Percentiles rank a stretch among this genome's conserved stretches.
These are phyloP conservation scores for Ustilago nuda DNA, from an alignment of 1,284 basidiomycete genomes.

Conservation along the genomic window DNA sequence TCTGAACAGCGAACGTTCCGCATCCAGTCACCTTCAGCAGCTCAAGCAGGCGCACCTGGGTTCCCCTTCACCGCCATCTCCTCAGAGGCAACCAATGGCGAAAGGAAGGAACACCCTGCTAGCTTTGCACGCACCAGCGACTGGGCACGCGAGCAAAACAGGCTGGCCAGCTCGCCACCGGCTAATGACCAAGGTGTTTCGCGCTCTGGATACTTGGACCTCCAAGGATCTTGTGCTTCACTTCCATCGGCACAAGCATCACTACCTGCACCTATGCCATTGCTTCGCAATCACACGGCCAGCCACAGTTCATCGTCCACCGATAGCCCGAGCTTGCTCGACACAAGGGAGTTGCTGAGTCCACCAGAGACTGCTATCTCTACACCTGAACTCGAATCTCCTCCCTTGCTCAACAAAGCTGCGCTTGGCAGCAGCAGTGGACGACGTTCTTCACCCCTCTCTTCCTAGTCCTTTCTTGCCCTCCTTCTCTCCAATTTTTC, in stretches of 20 bases:
- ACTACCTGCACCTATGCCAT: not conserved
- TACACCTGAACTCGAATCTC: slow-evolving; percentile 33
- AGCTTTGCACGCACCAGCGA: slow-evolving; percentile 37
- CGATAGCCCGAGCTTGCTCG: slow-evolving; percentile 23
- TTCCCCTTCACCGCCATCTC: slow-evolving; percentile 23
- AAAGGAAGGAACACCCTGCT: slow-evolving; percentile 5
- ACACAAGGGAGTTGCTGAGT: slow-evolving; percentile 26
- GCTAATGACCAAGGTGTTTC: not conserved
- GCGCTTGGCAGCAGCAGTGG: not conserved
- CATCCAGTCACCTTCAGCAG: slow-evolving; percentile 8
- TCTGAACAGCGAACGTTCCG: slow-evolving; percentile 28
- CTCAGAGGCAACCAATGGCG: not conserved
- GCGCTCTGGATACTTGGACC: slow-evolving; percentile 1
- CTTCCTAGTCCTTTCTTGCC: slow-evolving; percentile 5
- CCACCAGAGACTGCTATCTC: slow-evolving; percentile 35
- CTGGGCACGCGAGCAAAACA: slow-evolving; percentile 36
- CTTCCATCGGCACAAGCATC: not conserved
- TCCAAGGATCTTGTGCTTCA: slow-evolving; percentile 9
- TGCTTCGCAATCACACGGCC: slow-evolving; percentile 21
- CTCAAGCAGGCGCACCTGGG: not conserved
- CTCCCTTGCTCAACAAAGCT: slow-evolving; percentile 2
- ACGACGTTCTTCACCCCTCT: slow-evolving; percentile 22
- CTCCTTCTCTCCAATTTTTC: not conserved
- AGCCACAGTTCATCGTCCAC: slow-evolving; percentile 32
- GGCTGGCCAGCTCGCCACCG: slow-evolving; percentile 9